Base-by-base conservation (phyloP, 306 rosid genomes). In the Vigna unguiculata region DNA sequence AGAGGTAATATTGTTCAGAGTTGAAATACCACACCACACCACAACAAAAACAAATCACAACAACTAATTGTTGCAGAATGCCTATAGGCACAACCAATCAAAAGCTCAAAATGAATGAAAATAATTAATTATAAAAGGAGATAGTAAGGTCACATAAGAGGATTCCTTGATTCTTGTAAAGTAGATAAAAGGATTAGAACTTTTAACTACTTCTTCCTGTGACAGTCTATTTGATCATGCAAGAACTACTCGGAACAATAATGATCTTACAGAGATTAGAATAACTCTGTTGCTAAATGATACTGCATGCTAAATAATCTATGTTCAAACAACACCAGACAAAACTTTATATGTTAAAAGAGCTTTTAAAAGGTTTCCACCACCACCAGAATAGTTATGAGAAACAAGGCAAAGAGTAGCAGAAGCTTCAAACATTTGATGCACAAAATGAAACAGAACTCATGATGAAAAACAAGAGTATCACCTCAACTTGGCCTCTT, bases 401-500 rank as follows among this genome's bases (percentile, higher is more conserved):
- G 28, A 70, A 62, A 21, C 59, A 38, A 52, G 51, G 57, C 7
- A 32, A 61, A 38, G 9, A 53, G 49, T 20, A 57, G 32, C 15
- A 46, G 28, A 0, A 47, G 72, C n/a, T 64, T 13, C 49, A 82
- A 71, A 3, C 46, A 17, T 22, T 30, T 68, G 21, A 46, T n/a
- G 0, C 73, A 58, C 9, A 64, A 55, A 74, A 46, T 2, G 71
- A 53, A 67, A 52, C 19, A 45, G 5, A 59, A 21, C 46, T 54
- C 32, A 60, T 34, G 40, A 45, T 13, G 17, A 34, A 16, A 55
- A 45, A 82, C 40, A 71, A 41, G 74, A 84, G 15, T 2, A 75
- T 86, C 32, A 95, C 98, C 98, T 95, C 92, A 62, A 91, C 92
- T 74, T 89, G 88, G 40, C 97, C 99, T 87, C 91, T 89, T 30